Base-by-base conservation (phyloP, 2,329 filamentous ascomycete genomes). In the Neonectria sp. region DNA sequence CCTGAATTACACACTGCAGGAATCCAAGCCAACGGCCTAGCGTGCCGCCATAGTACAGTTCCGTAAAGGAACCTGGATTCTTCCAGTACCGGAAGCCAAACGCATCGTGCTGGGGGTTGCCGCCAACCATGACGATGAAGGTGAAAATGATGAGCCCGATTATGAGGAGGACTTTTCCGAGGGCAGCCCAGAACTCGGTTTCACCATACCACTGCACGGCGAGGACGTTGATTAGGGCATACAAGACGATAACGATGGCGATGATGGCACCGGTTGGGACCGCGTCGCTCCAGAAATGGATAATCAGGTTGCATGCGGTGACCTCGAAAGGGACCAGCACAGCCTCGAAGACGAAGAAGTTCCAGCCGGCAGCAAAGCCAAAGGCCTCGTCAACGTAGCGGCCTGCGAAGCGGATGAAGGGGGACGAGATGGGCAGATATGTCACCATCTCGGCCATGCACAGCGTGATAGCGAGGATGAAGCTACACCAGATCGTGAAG, bases 71-170 rank as follows among this genome's bases (percentile, higher is more conserved):
- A 1, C 93, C 93, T 0, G 93, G 93, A 0, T 88, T 82, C 4
- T 86, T 83, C 89, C 90, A 92, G 78, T 87, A 90, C 0, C 79
- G 86, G 77, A 95, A 95, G 1, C 93, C 93, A 69, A 93, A 93
- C 0, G 88, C 84, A 71, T 95, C 92, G 43, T 88, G 84, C 1
- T 90, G 78, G 0, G 94, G 94, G 72, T 95, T 96, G 3, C 92
- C 94, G 8, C 94, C 94, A 1, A 96, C 82, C 91, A 96, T 95
- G 70, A 90, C 89, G 70, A 97, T 86, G 75, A 97, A 94, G 2
- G 94, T 95, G 82, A 93, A 95, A 69, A 90, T 74, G 71, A 95
- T 87, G 57, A 95, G 85, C 1, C 89, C 92, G 40, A 94, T 80
- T 67, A 93, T 93, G 57, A 95, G 85, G 2, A 95, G 73, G 3